Percentiles rank a stretch among this genome's conserved stretches.
phyloP scores from a whole-genome alignment of 129 eudicot species.

The Dittrichia graveolens region DNA sequence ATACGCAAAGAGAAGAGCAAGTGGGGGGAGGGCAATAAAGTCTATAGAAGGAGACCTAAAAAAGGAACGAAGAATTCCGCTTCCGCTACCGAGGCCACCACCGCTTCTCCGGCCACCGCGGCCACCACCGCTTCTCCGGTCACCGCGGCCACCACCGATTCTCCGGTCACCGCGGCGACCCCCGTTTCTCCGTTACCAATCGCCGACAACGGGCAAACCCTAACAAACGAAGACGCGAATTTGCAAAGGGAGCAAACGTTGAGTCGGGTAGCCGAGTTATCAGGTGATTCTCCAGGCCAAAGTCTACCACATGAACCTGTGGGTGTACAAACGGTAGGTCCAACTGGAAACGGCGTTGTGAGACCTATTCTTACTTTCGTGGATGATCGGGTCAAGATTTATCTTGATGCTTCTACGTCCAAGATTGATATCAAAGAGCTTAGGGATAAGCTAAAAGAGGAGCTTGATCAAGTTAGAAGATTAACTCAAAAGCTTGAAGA shows the following conservation, averaged over 20 bases:
- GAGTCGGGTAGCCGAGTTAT: constrained; percentile 3
- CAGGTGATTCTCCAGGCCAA: constrained; percentile 36
- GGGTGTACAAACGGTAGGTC: constrained; percentile 15
- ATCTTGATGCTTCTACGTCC: constrained; percentile 40
- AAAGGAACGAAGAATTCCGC: constrained; percentile 28
- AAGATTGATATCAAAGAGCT: constrained; percentile 51
- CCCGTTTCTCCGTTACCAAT: background rate
- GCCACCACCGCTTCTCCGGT: background rate
- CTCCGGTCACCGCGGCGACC: constrained; percentile 18
- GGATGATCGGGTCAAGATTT: constrained; percentile 60
- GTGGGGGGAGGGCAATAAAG: constrained; percentile 57
- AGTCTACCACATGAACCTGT: constrained; percentile 19
- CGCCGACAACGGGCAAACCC: constrained; percentile 34
- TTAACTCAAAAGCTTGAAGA: constrained; percentile 54
- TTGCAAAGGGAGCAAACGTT: constrained; percentile 23
- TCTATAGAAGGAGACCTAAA: constrained; percentile 56
- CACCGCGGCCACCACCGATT: background rate
- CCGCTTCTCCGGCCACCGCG: constrained; percentile 16
- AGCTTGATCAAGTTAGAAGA: constrained; percentile 67
- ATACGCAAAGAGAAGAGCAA: constrained; percentile 45
- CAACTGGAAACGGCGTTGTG: constrained; percentile 33
- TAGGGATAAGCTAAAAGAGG: constrained; percentile 51
- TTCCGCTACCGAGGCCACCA: constrained; percentile 22
- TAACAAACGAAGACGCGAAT: constrained; percentile 29
- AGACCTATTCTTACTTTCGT: constrained; percentile 45